Percentiles rank a stretch among this genome's conserved stretches.
Evolutionary conservation across 768 basidiomycete species (phyloP).

Genomic region (Collybia sordida): DNA sequence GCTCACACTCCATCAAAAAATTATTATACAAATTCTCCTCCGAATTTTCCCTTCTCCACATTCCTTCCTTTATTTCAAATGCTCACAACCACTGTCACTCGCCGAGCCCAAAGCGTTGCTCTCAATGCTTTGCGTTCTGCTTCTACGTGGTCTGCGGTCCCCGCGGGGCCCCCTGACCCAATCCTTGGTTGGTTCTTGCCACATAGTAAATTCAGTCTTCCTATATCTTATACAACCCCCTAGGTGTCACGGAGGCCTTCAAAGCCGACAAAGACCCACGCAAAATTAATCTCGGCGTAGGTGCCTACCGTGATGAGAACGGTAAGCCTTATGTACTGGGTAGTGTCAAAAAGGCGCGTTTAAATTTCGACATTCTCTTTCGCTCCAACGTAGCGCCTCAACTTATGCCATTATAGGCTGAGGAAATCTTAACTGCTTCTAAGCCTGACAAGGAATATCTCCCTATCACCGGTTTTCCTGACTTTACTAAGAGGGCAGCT

Average conservation of each 20-base stretch:
- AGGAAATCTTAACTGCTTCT: slow-evolving; percentile 63
- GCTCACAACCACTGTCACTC: slow-evolving; percentile 51
- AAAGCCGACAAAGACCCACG: slow-evolving; percentile 90
- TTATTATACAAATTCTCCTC: background rate
- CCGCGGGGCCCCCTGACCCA: slow-evolving; percentile 88
- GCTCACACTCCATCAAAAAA: background rate
- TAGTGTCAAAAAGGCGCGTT: slow-evolving; percentile 78
- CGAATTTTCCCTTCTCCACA: slow-evolving; percentile 1
- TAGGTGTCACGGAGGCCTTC: slow-evolving; percentile 92
- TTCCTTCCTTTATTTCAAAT: slow-evolving; percentile 29
- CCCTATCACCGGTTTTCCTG: slow-evolving; percentile 87
- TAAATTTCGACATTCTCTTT: background rate
- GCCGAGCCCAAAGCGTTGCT: slow-evolving; percentile 42
- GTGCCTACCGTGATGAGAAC: slow-evolving; percentile 90
- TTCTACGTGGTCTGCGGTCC: slow-evolving; percentile 81
- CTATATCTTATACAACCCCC: background rate
- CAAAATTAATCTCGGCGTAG: slow-evolving; percentile 98
- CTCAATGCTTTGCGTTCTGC: slow-evolving; percentile 41
- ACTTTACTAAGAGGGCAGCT: slow-evolving; percentile 84
- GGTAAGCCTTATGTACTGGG: slow-evolving; percentile 95
- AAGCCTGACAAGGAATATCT: slow-evolving; percentile 93
- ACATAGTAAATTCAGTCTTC: background rate
- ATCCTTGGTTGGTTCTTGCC: slow-evolving; percentile 70
- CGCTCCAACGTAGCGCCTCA: background rate
- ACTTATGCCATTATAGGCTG: slow-evolving; percentile 52